Evolutionary conservation across 441 rosid species (phyloP).

Genomic region (Flueggea neowawraea): DNA sequence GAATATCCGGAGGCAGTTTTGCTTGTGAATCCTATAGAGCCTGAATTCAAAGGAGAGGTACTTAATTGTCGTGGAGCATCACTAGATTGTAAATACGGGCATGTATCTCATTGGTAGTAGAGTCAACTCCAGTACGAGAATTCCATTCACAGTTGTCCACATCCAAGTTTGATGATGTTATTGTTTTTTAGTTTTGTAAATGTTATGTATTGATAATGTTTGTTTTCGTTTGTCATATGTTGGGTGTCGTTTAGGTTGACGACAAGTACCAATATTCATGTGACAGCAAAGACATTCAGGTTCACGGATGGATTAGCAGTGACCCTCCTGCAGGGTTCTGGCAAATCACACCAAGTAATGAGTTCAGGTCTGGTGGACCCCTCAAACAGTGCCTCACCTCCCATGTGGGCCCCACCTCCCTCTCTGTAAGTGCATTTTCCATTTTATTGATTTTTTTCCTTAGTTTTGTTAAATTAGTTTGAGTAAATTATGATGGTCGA

Average conservation of each 20-base stretch:
- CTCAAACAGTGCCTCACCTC: conserved; percentile 84
- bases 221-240: too few species aligned
- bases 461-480: not conserved
- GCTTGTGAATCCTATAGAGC: conserved; percentile 70
- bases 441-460: not conserved
- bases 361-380: conserved; percentile 84
- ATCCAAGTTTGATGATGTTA: not conserved
- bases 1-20: conserved; percentile 81
- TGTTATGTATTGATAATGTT: too few species aligned
- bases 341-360: conserved; percentile 83
- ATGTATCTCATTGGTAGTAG: too few species aligned
- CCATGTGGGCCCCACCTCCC: conserved; percentile 80
- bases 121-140: too few species aligned
- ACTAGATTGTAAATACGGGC: too few species aligned
- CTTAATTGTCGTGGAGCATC: not conserved
- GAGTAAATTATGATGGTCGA: too few species aligned
- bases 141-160: not conserved
- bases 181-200: too few species aligned
- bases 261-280: conserved; percentile 87
- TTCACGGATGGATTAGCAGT: conserved; percentile 79
- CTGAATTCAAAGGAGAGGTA: conserved; percentile 84
- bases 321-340: conserved; percentile 61
- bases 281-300: conserved; percentile 54
- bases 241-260: conserved; percentile 45
- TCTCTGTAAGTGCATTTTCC: conserved; percentile 37